phyloP scores from a whole-genome alignment of 805 yeast species.

The Ogataea paraovalis region DNA sequence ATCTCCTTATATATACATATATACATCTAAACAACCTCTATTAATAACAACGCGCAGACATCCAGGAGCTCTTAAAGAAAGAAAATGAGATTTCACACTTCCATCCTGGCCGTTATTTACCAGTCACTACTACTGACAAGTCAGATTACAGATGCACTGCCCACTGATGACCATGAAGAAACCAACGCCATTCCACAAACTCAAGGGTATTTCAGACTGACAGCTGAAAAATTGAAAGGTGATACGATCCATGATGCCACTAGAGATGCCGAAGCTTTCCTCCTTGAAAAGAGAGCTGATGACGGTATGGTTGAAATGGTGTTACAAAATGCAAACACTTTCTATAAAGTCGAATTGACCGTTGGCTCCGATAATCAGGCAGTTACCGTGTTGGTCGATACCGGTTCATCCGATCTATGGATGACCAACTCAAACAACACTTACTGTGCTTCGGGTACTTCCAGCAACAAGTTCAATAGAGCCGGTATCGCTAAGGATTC shows the following conservation, averaged over 20 bases:
- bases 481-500: conserved; percentile 4
- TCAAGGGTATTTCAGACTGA: conserved; percentile 17
- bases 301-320: conserved; percentile 29
- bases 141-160: not conserved
- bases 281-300: conserved; percentile 23
- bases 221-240: conserved; percentile 21
- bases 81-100: not conserved
- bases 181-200: not conserved
- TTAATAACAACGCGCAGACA: too few species aligned
- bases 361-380: conserved; percentile 58
- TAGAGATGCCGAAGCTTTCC: conserved; percentile 13
- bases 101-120: not conserved
- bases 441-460: conserved; percentile 31
- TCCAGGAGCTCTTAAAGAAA: too few species aligned
- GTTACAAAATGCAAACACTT: conserved; percentile 37
- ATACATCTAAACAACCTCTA: too few species aligned
- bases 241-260: conserved; percentile 9
- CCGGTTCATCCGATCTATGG: conserved; percentile 77
- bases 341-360: conserved; percentile 41
- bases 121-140: not conserved
- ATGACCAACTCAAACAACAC: conserved; percentile 48
- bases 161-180: not conserved
- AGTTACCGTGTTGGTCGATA: conserved; percentile 60
- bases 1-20: too few species aligned
- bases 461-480: not conserved